Conservation (phyloP, 176 grass and related monocot species). For the Oryza brachyantha region DNA sequence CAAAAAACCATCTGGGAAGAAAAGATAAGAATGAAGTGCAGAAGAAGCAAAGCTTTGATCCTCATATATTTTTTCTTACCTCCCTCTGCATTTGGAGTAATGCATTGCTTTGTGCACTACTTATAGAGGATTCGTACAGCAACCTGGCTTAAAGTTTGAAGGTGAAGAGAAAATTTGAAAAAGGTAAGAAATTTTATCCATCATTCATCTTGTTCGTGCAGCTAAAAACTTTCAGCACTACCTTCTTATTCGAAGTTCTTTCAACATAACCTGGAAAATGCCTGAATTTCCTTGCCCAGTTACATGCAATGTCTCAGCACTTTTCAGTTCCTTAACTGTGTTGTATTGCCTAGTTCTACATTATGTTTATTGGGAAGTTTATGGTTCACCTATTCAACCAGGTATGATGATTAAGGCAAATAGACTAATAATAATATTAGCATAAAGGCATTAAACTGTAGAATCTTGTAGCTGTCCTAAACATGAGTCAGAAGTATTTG, state of each 20-base stretch:
- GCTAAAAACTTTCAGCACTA: neutral
- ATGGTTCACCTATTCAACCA: neutral
- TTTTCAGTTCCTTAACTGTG: neutral
- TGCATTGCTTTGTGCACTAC: constrained; percentile 34
- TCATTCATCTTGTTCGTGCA: neutral
- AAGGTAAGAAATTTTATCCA: constrained; percentile 34
- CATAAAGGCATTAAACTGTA: neutral
- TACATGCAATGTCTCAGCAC: neutral
- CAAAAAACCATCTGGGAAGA: constrained; percentile 45
- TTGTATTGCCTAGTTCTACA: neutral
- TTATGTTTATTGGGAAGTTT: constrained; percentile 6
- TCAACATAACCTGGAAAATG: constrained; percentile 16
- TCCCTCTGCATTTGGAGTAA: constrained; percentile 11
- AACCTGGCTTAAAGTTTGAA: constrained; percentile 23
- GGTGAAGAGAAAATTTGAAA: constrained; percentile 3
- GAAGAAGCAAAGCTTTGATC: constrained; percentile 40
- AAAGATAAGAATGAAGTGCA: constrained; percentile 55
- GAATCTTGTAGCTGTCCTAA: constrained; percentile 9
- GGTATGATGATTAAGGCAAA: constrained; percentile 10
- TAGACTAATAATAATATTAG: neutral
- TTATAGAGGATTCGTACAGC: constrained; percentile 43
- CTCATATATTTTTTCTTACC: constrained; percentile 18
- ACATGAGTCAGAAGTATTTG: neutral
- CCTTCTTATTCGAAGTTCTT: neutral
- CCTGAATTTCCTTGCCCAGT: neutral